Conservation (phyloP, 192 early-diverging fungal species). For the Coemansia guatemalensis region DNA sequence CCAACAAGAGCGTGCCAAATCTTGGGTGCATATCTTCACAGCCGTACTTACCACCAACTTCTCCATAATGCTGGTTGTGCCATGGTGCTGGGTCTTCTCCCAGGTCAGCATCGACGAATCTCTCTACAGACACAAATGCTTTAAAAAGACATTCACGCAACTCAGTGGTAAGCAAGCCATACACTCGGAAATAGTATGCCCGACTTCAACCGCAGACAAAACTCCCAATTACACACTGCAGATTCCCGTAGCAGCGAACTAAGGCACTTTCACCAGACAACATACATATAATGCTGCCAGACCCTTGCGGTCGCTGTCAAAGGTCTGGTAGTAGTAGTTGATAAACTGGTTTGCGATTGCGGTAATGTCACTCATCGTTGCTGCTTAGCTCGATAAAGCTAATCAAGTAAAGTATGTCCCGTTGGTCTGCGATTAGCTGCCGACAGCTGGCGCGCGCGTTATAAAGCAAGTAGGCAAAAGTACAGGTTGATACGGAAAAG, state of each 20-base stretch:
- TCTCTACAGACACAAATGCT: constrained; percentile 54
- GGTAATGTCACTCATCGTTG: constrained; percentile 20
- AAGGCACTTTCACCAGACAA: constrained; percentile 5
- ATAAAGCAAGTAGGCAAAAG: neutral
- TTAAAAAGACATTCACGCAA: neutral
- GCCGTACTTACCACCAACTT: constrained; percentile 65
- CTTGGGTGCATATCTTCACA: no score
- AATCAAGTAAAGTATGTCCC: neutral
- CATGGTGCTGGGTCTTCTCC: constrained; percentile 69
- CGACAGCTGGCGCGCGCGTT: neutral
- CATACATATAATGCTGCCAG: constrained; percentile 82
- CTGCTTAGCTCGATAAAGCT: neutral
- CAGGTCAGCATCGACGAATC: constrained; percentile 83
- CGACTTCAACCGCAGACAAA: neutral
- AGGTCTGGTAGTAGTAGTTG: constrained; percentile 85
- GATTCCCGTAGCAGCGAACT: neutral
- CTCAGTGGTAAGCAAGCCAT: constrained; percentile 1
- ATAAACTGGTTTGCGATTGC: constrained; percentile 71
- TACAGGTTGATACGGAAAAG: neutral
- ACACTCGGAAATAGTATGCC: neutral
- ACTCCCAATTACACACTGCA: neutral
- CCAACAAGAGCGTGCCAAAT: no score
- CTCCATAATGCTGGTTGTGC: constrained; percentile 65
- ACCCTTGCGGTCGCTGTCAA: constrained; percentile 67
- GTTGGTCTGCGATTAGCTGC: neutral